These are phyloP conservation scores for Ophiosphaerella herpotricha DNA, from an alignment of 2,329 filamentous ascomycete genomes.

Conservation along the genomic window DNA sequence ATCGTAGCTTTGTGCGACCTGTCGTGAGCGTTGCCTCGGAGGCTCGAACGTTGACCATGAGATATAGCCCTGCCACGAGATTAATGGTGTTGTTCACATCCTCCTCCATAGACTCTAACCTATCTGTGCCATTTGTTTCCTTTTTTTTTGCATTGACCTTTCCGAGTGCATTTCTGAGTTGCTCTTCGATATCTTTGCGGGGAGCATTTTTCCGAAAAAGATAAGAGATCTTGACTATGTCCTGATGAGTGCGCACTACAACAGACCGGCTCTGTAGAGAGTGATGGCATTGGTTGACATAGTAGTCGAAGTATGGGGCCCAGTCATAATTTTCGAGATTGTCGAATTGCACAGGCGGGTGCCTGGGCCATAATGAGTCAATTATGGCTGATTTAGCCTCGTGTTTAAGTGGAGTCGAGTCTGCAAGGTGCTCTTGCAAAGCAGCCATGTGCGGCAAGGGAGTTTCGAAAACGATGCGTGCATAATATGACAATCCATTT, in stretches of 20 bases:
- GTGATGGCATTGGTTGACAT: constrained; percentile 18
- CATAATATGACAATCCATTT: too few species aligned
- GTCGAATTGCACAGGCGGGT: too few species aligned
- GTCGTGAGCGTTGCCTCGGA: constrained; percentile 9
- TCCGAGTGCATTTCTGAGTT: constrained; percentile 7
- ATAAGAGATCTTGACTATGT: constrained; percentile 19
- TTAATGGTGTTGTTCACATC: constrained; percentile 17
- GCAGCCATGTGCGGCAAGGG: too few species aligned
- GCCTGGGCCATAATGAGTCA: too few species aligned
- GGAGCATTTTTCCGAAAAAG: constrained; percentile 5
- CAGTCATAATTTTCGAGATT: background rate
- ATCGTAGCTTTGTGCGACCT: constrained; percentile 4
- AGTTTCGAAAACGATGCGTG: too few species aligned
- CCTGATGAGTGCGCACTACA: constrained; percentile 18
- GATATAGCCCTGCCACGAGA: constrained; percentile 13
- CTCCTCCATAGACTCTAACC: background rate
- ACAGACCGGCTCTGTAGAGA: constrained; percentile 15
- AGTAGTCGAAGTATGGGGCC: constrained; percentile 17
- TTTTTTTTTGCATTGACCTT: constrained; percentile 7
- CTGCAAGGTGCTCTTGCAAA: too few species aligned
- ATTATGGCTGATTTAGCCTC: too few species aligned
- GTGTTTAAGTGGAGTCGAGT: too few species aligned
- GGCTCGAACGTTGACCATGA: constrained; percentile 18
- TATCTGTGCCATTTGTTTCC: too few species aligned
- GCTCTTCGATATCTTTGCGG: constrained; percentile 7